Evolutionary conservation across 495 filamentous ascomycete genomes (phyloP).

Genomic region (Cercophora newfieldiana): DNA sequence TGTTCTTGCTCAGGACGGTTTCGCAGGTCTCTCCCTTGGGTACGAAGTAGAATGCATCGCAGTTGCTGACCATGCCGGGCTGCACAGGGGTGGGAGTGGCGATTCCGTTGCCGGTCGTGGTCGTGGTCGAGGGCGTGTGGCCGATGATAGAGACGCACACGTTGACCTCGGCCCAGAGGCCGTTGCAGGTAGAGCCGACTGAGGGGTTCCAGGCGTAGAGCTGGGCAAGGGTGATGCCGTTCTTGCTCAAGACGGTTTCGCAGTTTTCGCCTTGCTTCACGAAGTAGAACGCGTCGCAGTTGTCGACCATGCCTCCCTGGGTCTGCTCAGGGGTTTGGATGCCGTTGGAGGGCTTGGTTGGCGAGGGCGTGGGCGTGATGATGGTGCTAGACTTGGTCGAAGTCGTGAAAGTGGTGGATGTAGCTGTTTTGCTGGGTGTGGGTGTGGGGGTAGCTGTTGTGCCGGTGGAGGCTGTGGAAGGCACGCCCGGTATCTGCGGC

Average conservation of each 20-base stretch:
- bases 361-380: neutral
- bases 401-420: neutral
- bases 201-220: slow-evolving; percentile 4
- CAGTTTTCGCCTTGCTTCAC: neutral
- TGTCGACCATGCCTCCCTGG: neutral
- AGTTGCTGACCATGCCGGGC: slow-evolving; percentile 2
- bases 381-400: neutral
- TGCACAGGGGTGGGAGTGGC: neutral
- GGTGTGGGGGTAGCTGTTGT: slow-evolving; percentile 1
- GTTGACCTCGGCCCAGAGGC: neutral
- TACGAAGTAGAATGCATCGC: neutral
- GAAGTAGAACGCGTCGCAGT: neutral
- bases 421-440: neutral
- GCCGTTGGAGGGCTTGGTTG: neutral
- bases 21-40: neutral
- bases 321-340: neutral
- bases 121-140: neutral
- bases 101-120: neutral
- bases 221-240: slow-evolving; percentile 10
- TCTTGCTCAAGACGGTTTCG: neutral
- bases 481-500: neutral
- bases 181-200: neutral
- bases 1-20: slow-evolving; percentile 2
- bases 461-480: neutral
- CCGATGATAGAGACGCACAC: neutral